These are phyloP conservation scores for Cucurbita argyrosperma DNA, from an alignment of 306 rosid species.

Conservation along the genomic window DNA sequence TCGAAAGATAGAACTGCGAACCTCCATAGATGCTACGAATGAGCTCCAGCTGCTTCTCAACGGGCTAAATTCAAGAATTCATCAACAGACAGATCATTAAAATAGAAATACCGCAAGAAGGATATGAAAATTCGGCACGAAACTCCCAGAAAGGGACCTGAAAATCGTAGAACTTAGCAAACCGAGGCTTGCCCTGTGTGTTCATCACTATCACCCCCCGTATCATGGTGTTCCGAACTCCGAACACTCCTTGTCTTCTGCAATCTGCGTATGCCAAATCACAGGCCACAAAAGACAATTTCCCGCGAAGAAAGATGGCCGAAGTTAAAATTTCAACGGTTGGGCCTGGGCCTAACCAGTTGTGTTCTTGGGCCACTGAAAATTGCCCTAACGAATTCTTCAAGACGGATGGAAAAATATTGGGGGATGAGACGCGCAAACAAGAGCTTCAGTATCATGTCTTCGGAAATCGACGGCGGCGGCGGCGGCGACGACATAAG, in stretches of 20 bases:
- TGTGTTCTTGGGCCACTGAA: background rate
- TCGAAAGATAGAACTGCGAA: slow-evolving; percentile 9
- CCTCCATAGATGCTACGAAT: slow-evolving; percentile 82
- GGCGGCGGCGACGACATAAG: slow-evolving; percentile 14
- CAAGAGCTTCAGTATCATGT: slow-evolving; percentile 13
- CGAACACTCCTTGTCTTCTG: background rate
- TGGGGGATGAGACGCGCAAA: background rate
- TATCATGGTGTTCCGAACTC: slow-evolving; percentile 33
- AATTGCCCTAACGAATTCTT: background rate
- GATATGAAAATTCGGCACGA: background rate
- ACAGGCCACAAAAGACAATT: background rate
- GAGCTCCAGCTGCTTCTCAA: slow-evolving; percentile 77
- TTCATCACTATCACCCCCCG: slow-evolving; percentile 74
- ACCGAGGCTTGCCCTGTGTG: slow-evolving; percentile 88
- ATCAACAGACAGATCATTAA: slow-evolving; percentile 2
- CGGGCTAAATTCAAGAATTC: slow-evolving; percentile 42
- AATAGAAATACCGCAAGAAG: background rate
- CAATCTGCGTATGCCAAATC: too few relatives aligned
- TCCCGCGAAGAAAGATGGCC: background rate
- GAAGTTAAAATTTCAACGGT: background rate
- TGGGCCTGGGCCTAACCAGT: background rate
- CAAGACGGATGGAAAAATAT: background rate
- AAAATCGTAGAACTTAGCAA: slow-evolving; percentile 71
- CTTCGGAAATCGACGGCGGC: slow-evolving; percentile 13
- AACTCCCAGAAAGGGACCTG: slow-evolving; percentile 29